A percentile compares a stretch with the other conserved stretches of the same genome.
These are phyloP conservation scores for Escovopsis weberi DNA, from an alignment of 2,329 filamentous ascomycete species.

Conservation along the genomic window DNA sequence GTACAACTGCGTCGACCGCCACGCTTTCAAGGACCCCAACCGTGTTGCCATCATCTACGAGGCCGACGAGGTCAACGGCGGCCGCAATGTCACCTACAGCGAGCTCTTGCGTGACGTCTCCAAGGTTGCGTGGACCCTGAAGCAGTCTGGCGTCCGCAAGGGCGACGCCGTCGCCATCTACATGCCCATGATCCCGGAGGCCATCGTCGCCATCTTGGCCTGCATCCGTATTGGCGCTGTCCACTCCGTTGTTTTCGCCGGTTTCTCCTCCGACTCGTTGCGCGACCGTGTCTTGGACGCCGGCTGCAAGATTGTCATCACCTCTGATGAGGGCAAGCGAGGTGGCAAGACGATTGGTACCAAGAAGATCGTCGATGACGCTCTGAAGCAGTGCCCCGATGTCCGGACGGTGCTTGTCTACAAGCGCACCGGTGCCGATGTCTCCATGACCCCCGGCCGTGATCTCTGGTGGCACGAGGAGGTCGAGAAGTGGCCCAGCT, in stretches of 20 bases:
- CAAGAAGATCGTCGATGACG: slow-evolving; percentile 98
- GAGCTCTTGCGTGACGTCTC: slow-evolving; percentile 90
- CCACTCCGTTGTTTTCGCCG: slow-evolving; percentile 95
- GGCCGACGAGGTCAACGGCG: slow-evolving; percentile 77
- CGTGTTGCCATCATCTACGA: slow-evolving; percentile 97
- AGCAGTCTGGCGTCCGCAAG: slow-evolving; percentile 92
- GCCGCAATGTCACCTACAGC: slow-evolving; percentile 80
- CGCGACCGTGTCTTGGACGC: slow-evolving; percentile 90
- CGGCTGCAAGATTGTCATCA: slow-evolving; percentile 85
- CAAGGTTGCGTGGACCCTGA: slow-evolving; percentile 72
- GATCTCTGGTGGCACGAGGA: slow-evolving; percentile 99
- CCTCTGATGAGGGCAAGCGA: slow-evolving; percentile 92
- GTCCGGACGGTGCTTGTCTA: slow-evolving; percentile 78
- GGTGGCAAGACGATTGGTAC: slow-evolving; percentile 95
- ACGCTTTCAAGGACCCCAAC: slow-evolving; percentile 88
- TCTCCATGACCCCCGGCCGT: slow-evolving; percentile 78
- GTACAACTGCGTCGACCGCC: slow-evolving; percentile 94
- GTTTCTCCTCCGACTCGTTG: slow-evolving; percentile 92
- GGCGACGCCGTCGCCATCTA: slow-evolving; percentile 96
- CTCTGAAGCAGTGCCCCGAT: slow-evolving; percentile 86
- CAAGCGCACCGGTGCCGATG: slow-evolving; percentile 86
- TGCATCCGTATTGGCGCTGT: slow-evolving; percentile 86
- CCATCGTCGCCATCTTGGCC: slow-evolving; percentile 78
- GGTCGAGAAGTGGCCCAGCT: slow-evolving; percentile 88
- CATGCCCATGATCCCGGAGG: slow-evolving; percentile 97